Percentiles rank a stretch among this genome's conserved stretches.
These are phyloP conservation scores for Fomes fomentarius DNA, from an alignment of 1,284 basidiomycete species.

Conservation along the genomic window DNA sequence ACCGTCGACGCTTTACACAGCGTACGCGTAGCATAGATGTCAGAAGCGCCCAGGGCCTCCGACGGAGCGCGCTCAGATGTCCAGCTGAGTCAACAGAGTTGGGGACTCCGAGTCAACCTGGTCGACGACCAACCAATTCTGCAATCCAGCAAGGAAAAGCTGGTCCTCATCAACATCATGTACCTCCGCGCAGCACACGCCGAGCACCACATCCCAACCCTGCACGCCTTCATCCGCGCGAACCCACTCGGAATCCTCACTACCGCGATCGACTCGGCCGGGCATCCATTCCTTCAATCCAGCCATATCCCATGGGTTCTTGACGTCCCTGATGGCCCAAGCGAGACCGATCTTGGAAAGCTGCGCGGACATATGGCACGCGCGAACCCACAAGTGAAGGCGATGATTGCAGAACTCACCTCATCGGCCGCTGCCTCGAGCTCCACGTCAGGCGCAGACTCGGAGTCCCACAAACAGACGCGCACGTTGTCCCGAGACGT, in stretches of 20 bases:
- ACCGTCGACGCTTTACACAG: no score
- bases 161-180: conserved; percentile 37
- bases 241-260: conserved; percentile 45
- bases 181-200: conserved; percentile 45
- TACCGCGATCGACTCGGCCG: conserved; percentile 37
- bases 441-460: not conserved
- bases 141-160: no score
- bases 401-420: conserved; percentile 26
- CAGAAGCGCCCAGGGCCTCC: no score
- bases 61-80: no score
- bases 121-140: no score
- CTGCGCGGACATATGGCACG: conserved; percentile 34
- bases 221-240: conserved; percentile 40
- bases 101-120: no score
- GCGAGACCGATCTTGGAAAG: conserved; percentile 21
- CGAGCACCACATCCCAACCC: conserved; percentile 38
- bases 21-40: no score
- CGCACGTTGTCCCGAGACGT: conserved; percentile 17
- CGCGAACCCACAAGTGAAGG: conserved; percentile 33
- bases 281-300: conserved; percentile 38
- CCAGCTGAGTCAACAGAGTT: no score
- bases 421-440: not conserved
- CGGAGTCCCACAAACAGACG: not conserved
- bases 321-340: conserved; percentile 27
- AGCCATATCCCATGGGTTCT: conserved; percentile 47